Base-by-base conservation (phyloP, 306 rosid species). In the Lathyrus oleraceus region DNA sequence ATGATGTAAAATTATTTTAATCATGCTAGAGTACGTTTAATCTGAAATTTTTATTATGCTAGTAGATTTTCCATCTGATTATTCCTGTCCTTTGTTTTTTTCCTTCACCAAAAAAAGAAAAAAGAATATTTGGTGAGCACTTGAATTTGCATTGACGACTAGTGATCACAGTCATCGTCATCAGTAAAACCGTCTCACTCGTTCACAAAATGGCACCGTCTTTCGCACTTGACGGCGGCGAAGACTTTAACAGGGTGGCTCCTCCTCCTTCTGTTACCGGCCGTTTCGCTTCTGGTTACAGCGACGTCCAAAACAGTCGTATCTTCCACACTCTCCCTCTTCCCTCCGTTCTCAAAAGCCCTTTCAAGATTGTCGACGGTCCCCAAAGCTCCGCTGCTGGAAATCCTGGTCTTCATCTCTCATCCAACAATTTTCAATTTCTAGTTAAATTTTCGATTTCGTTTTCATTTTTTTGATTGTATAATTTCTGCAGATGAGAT, bases 361-460 rank as follows among this genome's bases (percentile, higher is more conserved):
- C 85, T 72, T 95, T 91, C 82, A 86, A 72, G 49, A 71, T 91
- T 20, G 72, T 83, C 45, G 96, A 91, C 16, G 99, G 91, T 23
- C 87, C 97, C 10, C 85, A 48, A 2, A 95, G 97, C 88, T 85
- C 99, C 16, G 88, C 99, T 38, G 97, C 96, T 17, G 99, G 97
- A 19, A 89, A 85, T 72, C 96, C 99, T 62, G 97, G 97, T 51
- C 2, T 21, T 61, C 75, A 68, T 9, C 59, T 16, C 49, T 4
- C 45, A 57, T 21, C 56, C 60, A 5, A 28, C 32, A 2, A 48
- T n/a, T 79, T 62, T 59, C 75, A 43, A 35, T 69, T 73, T 63
- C 32, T 43, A 6, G n/a, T 76, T 44, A 62, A 58, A 39, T 8
- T 25, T 5, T 58, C 20, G 11, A 21, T 0, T 42, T 76, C 40